Evolutionary conservation across 1,139 yeast species (phyloP), one percentile per base, ranked within the genome.

Genomic region (Chernovozyma aurita): DNA sequence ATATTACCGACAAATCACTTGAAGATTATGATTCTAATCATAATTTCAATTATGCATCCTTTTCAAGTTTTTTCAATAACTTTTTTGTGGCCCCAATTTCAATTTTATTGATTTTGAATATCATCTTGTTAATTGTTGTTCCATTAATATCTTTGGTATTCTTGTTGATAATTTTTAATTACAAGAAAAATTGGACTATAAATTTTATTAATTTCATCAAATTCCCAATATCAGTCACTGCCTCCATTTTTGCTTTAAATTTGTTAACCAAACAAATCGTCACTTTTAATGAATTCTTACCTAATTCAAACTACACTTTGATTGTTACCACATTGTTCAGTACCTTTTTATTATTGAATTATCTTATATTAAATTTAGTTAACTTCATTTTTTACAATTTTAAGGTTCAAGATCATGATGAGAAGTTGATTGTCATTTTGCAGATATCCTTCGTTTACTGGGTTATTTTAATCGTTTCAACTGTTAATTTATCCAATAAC

Each of bases 371-470:
- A 46, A 78, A 81, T 22, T 61, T 63, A 11, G 48, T 65, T 28
- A 68, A 66, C 39, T 47, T 52, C 28, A 16, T 60, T 2, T 69
- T 77, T 41, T 68, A 70, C 34, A 62, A 66, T 40, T 50, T 73
- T 31, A 70, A 73, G 46, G 80, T 84, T 7, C 42, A 57, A 24
- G 75, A 79, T 24, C 84, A 80, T 47, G 94, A 80, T 52, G 87
- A 84, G 49, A 87, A 86, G 54, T 70, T 85, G 42, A 65, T 83
- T 29, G 68, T 76, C 2, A 64, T 83, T n/a, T 50, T 84, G 24
- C 82, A 83, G 55, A 56, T 76, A 11, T 70, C 80, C 16, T 53
- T 72, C 18, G 38, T 76, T 2, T 63, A 73, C 40, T 86, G 95
- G 95, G 38, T 68, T 0, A 45, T 61, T 0, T 63, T 83, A 37